These are phyloP conservation scores for Kodamaea jinghongensis DNA, from an alignment of 805 yeast species.

Conservation along the genomic window DNA sequence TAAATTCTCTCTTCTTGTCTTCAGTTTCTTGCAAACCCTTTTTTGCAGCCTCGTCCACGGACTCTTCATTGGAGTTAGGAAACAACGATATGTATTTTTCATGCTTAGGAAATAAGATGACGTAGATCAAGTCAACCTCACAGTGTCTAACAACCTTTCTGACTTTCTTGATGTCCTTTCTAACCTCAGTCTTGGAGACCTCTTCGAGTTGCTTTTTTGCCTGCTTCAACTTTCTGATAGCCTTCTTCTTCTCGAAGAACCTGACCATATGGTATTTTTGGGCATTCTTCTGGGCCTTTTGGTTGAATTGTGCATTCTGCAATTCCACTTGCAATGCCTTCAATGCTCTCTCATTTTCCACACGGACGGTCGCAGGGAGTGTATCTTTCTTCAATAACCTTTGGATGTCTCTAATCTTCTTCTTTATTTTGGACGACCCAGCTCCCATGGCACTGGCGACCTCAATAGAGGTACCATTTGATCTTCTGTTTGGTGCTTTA, in stretches of 20 bases:
- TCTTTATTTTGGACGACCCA: conserved; percentile 59
- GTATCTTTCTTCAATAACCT: conserved; percentile 61
- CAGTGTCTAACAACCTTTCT: conserved; percentile 52
- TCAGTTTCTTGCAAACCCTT: conserved; percentile 44
- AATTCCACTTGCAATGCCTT: conserved; percentile 62
- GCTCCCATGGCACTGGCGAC: conserved; percentile 32
- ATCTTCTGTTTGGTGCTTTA: conserved; percentile 15
- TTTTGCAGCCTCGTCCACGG: conserved; percentile 30
- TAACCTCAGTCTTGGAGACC: conserved; percentile 30
- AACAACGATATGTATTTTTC: conserved; percentile 79
- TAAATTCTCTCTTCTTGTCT: conserved; percentile 41
- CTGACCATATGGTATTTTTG: conserved; percentile 89
- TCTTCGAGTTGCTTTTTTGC: conserved; percentile 40
- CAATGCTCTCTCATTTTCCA: conserved; percentile 74
- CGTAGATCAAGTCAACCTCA: conserved; percentile 72
- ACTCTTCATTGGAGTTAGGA: conserved; percentile 41
- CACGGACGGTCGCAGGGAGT: conserved; percentile 60
- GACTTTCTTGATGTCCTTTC: conserved; percentile 40
- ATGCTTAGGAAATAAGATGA: conserved; percentile 71
- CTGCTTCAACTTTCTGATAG: conserved; percentile 63
- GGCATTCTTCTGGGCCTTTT: conserved; percentile 50
- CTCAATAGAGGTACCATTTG: conserved; percentile 21
- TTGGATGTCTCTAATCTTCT: conserved; percentile 83
- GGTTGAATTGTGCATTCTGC: conserved; percentile 42
- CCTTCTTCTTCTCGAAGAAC: conserved; percentile 88